Base-by-base conservation (phyloP, 257 asterid genomes). In the Solanum ossicruentum region DNA sequence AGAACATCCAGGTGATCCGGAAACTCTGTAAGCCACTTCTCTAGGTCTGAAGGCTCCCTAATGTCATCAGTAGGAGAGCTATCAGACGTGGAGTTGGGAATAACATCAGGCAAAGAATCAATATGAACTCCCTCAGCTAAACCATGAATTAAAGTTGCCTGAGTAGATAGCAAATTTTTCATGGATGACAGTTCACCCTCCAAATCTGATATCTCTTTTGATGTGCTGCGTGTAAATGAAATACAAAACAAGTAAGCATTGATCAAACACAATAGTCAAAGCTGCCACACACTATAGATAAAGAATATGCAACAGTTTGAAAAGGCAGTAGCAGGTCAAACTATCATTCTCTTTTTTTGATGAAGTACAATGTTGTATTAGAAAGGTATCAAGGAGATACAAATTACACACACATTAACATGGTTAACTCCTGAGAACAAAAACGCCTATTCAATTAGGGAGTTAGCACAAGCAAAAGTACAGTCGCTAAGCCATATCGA, bases 101-200 rank as follows among this genome's bases (percentile, higher is more conserved):
- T 86, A 85, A 89, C 67, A 83, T 91, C 96, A 80, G 96, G 90
- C 83, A 90, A 89, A 65, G 97, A 90, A 83, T 90, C 93, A 52
- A 95, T 88, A 87, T 91, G 91, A 88, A 95, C 99, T 85, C 99
- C 99, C 89, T 97, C 99, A 18, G 98, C 98, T 88, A 97, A 89
- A 91, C 91, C 89, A 90, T 95, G 98, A 87, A 97, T 91, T 88
- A 97, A 90, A 75, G 97, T 92, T 81, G 97, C 97, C 91, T 95
- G 99, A 83, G 99, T 97, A 88, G 99, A 97, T 84, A 97, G 92
- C 91, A 97, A 89, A 89, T 92, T 97, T 89, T 97, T 92, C 98
- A 97, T 97, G 63, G 98, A 97, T 86, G 98, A 95, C 86, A 97
- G 98, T 85, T 97, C 99, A 23, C 98, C 99, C 92, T 97, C 99